Evolutionary conservation across 305 asterid genomes (phyloP), one percentile per base, ranked within the genome.

Genomic region (Salvia sclarea): DNA sequence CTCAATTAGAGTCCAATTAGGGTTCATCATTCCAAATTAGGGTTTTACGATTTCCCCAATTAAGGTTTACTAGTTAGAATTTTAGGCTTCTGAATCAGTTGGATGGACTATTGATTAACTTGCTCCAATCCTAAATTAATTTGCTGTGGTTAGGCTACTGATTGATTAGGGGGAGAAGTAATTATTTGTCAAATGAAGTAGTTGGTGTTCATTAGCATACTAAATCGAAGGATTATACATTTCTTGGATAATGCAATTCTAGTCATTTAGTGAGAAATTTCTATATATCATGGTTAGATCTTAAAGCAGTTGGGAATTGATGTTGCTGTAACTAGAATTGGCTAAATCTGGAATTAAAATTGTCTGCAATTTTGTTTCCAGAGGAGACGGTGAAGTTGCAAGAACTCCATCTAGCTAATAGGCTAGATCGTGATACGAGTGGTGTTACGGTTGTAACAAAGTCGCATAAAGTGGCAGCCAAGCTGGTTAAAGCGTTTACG

Each of bases 381-480:
- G 96, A 81, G 68, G 84, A 68, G 8, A 71, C 66, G 64, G 75
- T 28, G 25, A 68, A 69, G 10, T 41, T 41, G 57, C 80, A 71
- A 37, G 91, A 92, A 75, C 85, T 90, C 74, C 97, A 90, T 85
- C 77, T 93, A 65, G 88, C 94, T 3, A 90, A 90, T 35, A 77
- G 98, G 79, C 97, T 93, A 17, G 98, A 93, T 76, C 95, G 98
- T 2, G 96, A 93, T 68, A 93, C 98, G 3, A 90, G 97, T 74
- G 98, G 98, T 31, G 89, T 93, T 43, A 88, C 86, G 24, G 20
- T 93, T 65, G 63, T 90, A 69, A 93, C 97, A 60, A 90, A 88
- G 84, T 86, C 91, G 1, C 97, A 88, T 74, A 85, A 87, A 81
- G 89, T 88, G 35, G 98, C 96, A 3, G 95, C 96, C 22, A 90